Evolutionary conservation across 2,329 filamentous ascomycete genomes (phyloP).

Genomic region (Fusarium gaditjirri): DNA sequence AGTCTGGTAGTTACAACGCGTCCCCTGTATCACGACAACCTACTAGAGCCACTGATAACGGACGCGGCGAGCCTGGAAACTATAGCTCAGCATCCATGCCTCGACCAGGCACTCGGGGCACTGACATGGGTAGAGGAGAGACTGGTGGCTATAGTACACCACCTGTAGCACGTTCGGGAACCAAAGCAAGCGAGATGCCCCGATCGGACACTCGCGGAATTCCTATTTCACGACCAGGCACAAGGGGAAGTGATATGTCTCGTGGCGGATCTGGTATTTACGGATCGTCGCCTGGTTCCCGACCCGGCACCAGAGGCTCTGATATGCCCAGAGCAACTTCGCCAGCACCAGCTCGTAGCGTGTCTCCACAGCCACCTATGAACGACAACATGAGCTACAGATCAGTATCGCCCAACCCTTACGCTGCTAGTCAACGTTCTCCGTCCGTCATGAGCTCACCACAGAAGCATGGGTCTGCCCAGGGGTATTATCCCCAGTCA

Average conservation of each 20-base stretch:
- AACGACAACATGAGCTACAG: constrained; percentile 56
- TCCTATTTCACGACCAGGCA: constrained; percentile 56
- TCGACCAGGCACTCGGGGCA: constrained; percentile 39
- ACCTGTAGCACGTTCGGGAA: constrained; percentile 39
- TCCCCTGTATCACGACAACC: constrained; percentile 54
- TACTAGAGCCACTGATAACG: constrained; percentile 30
- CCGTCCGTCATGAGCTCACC: constrained; percentile 54
- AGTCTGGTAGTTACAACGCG: constrained; percentile 40
- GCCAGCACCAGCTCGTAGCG: constrained; percentile 72
- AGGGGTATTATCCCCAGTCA: constrained; percentile 64
- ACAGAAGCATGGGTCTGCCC: constrained; percentile 59
- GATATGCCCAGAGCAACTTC: constrained; percentile 71
- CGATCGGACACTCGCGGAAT: constrained; percentile 42
- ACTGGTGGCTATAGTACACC: constrained; percentile 32
- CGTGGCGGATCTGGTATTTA: constrained; percentile 43
- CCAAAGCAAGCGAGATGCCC: constrained; percentile 37
- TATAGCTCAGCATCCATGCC: constrained; percentile 40
- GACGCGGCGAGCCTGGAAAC: constrained; percentile 45
- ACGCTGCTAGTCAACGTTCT: constrained; percentile 54
- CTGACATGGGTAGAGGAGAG: constrained; percentile 45
- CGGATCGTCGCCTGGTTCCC: constrained; percentile 57
- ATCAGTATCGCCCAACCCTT: constrained; percentile 73
- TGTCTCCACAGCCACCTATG: constrained; percentile 70
- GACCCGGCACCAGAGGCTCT: constrained; percentile 68
- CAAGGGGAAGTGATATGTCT: constrained; percentile 50